Evolutionary conservation across 495 filamentous ascomycete species (phyloP).

Genomic region (Aspergillus conjunctus): DNA sequence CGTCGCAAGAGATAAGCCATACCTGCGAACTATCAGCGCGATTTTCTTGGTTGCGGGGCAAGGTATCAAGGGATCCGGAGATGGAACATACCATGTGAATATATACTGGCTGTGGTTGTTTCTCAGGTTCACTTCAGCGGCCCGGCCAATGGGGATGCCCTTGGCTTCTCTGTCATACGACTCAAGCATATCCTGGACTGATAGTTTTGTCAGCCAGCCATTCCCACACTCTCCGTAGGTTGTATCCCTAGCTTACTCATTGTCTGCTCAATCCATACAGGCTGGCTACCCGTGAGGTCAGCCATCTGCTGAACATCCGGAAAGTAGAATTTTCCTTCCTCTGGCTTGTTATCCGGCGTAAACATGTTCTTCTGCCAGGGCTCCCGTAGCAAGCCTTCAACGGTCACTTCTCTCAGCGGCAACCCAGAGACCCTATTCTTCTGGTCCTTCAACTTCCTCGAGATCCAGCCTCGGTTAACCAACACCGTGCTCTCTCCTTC

Average conservation of each 20-base stretch:
- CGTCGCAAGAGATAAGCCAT: conserved; percentile 81
- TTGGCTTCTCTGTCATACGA: conserved; percentile 69
- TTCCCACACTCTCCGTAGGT: neutral
- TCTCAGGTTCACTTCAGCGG: conserved; percentile 87
- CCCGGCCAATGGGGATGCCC: conserved; percentile 90
- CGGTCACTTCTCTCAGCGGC: conserved; percentile 65
- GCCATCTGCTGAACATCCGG: conserved; percentile 95
- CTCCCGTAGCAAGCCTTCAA: conserved; percentile 82
- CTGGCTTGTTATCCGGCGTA: conserved; percentile 84
- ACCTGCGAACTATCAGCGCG: conserved; percentile 61
- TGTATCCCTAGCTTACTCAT: conserved; percentile 62
- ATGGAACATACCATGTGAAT: conserved; percentile 81
- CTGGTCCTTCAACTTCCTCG: conserved; percentile 67
- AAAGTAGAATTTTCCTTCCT: conserved; percentile 86
- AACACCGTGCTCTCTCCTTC: conserved; percentile 68
- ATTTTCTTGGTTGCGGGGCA: neutral
- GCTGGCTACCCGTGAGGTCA: conserved; percentile 74
- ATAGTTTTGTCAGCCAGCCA: conserved; percentile 22
- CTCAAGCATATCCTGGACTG: conserved; percentile 76
- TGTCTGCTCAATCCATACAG: conserved; percentile 95
- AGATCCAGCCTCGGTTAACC: conserved; percentile 89
- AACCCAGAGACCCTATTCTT: conserved; percentile 59
- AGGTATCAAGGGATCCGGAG: neutral
- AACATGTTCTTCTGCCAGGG: conserved; percentile 98
- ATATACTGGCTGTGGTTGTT: conserved; percentile 99